These are phyloP conservation scores for Theileria luwenshuni DNA, from an alignment of 169 alveolate genomes.

Conservation along the genomic window DNA sequence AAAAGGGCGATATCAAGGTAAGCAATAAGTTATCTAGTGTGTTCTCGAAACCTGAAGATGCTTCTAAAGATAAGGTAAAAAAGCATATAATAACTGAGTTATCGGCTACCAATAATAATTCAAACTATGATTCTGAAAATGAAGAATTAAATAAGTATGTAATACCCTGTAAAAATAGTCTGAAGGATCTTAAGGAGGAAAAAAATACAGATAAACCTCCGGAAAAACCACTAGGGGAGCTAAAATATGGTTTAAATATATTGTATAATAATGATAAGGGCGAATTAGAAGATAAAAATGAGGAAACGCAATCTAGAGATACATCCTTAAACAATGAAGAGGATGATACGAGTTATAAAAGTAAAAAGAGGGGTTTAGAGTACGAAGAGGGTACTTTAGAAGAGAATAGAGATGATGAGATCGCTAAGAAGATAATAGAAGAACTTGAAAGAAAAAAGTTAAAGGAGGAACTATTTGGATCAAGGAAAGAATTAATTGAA, in stretches of 20 bases:
- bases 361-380: too few relatives aligned
- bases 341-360: too few relatives aligned
- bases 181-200: conserved; percentile 27
- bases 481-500: conserved; percentile 26
- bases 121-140: conserved; percentile 8
- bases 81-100: conserved; percentile 13
- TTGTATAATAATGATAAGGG: conserved; percentile 2
- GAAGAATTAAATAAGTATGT: conserved; percentile 15
- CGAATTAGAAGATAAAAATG: background rate
- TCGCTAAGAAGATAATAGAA: conserved; percentile 35
- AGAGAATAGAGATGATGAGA: conserved; percentile 31
- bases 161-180: conserved; percentile 56
- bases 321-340: too few relatives aligned
- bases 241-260: conserved; percentile 53
- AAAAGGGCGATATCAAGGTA: background rate
- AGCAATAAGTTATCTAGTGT: background rate
- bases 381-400: background rate
- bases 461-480: conserved; percentile 43
- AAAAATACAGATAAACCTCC: background rate
- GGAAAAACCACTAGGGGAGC: background rate
- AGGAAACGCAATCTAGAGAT: conserved; percentile 11
- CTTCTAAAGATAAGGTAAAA: background rate
- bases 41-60: background rate
- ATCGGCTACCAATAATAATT: background rate
- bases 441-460: conserved; percentile 34